Base-by-base conservation (phyloP, 2,329 filamentous ascomycete species). In the Clonostachys byssicola region DNA sequence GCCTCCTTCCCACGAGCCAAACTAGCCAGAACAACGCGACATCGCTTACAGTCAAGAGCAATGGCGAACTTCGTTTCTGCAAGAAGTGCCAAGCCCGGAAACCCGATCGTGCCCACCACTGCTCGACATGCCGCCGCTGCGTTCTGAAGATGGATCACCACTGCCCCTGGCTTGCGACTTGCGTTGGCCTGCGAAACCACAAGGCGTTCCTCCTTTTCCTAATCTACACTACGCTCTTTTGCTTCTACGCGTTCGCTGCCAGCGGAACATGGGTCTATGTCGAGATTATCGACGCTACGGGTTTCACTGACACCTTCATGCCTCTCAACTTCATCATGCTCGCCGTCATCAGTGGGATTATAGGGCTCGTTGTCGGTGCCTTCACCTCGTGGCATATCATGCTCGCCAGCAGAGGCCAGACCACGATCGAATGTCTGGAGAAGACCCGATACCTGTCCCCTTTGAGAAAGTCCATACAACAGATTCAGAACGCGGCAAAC, bases 111-210 rank as follows among this genome's bases (percentile, higher is more conserved):
- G 85, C 92, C 34, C 94, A 99, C 67, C 94, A 99, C 73, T 99
- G 94, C 77, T 95, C 90, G 12, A 95, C 91, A 5, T 99, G 94
- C 70, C 83, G 86, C 56, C 86, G 88, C 60, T 99, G 94, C 65
- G 92, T 99, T 23, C 77, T 99, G 65, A 99, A 99, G 75, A 99
- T 99, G 94, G 94, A 99, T 64, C 94, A 99, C 66, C 94, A 99
- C 71, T 99, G 94, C 65, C 94, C 94, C 14, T 99, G 94, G 94
- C 78, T 99, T 44, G 92, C 94, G 30, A 96, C 90, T 5, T 99
- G 94, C 66, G 88, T 99, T 50, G 94, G 94, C 17, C 74, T 99
- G 53, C 83, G 83, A 61, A 99, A 99, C 69, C 95, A 96, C 76
- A 99, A 99, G 70, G 80, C 92, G 0, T 99, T 99, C 63, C 66